Evolutionary conservation across 2,329 filamentous ascomycete species (phyloP).

Genomic region (Shiraia bambusicola): DNA sequence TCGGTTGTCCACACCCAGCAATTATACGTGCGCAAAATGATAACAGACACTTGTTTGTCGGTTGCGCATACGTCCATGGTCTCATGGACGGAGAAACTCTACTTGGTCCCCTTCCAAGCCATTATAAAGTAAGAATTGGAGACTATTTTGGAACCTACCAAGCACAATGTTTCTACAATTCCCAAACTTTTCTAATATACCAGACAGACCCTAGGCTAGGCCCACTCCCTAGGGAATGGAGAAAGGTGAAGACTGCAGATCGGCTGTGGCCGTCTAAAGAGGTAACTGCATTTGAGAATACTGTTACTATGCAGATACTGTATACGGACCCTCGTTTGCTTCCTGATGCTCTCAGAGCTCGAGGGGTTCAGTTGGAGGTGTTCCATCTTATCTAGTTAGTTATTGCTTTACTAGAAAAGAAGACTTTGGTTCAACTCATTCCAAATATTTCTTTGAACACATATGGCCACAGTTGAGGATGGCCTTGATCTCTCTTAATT

Average conservation of each 20-base stretch:
- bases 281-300: not conserved
- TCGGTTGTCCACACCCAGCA: not conserved
- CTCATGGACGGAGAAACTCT: conserved; percentile 5
- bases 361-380: not conserved
- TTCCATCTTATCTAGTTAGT: not conserved
- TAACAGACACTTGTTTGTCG: not conserved
- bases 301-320: not conserved
- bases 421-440: no score
- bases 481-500: no score
- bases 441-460: no score
- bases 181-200: not conserved
- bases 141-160: no score
- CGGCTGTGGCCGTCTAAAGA: not conserved
- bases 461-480: no score
- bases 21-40: not conserved
- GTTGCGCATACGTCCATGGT: conserved; percentile 4
- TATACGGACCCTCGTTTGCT: conserved; percentile 4
- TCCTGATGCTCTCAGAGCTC: not conserved
- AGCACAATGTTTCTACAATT: not conserved
- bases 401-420: no score
- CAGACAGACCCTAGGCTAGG: conserved; percentile 2
- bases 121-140: not conserved
- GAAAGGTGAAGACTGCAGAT: not conserved
- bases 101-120: not conserved
- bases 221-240: not conserved